Evolutionary conservation across 2,329 filamentous ascomycete species (phyloP).

Genomic region (Massarina eburnea): DNA sequence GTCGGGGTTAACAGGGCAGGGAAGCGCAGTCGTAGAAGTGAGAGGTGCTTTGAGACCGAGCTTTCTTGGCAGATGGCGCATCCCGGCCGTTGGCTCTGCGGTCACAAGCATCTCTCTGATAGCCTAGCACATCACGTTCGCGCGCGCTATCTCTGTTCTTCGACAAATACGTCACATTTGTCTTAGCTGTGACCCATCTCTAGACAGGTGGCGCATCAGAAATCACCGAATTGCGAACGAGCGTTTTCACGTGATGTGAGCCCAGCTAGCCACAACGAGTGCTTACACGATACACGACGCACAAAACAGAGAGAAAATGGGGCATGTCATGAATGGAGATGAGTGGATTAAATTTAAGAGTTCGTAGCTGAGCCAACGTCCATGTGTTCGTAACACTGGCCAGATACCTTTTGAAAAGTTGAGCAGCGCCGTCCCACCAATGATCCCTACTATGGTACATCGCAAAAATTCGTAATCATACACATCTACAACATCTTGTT

Average conservation of each 20-base stretch:
- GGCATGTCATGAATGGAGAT: constrained; percentile 28
- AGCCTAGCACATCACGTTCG: constrained; percentile 22
- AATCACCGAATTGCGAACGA: background rate
- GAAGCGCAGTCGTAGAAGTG: constrained; percentile 15
- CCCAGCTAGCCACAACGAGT: background rate
- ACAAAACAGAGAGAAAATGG: background rate
- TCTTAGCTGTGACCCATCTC: constrained; percentile 16
- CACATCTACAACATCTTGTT: constrained; percentile 61
- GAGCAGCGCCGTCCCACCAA: constrained; percentile 3
- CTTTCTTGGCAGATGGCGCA: background rate
- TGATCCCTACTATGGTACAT: constrained; percentile 33
- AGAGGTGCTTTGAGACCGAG: constrained; percentile 7
- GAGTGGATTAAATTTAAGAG: constrained; percentile 19
- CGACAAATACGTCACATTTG: constrained; percentile 5
- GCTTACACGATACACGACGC: background rate
- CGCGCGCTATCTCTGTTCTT: constrained; percentile 16
- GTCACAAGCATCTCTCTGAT: constrained; percentile 8
- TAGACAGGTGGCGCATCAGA: background rate
- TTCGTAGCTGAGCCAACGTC: constrained; percentile 5
- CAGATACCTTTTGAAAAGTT: constrained; percentile 14
- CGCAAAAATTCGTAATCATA: constrained; percentile 12
- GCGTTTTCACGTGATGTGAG: constrained; percentile 1
- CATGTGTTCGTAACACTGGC: constrained; percentile 21
- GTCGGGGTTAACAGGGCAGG: constrained; percentile 18
- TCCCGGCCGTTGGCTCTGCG: constrained; percentile 4